Base-by-base conservation (phyloP, 352 stramenopile genomes). In the Globisporangium radiosum region DNA sequence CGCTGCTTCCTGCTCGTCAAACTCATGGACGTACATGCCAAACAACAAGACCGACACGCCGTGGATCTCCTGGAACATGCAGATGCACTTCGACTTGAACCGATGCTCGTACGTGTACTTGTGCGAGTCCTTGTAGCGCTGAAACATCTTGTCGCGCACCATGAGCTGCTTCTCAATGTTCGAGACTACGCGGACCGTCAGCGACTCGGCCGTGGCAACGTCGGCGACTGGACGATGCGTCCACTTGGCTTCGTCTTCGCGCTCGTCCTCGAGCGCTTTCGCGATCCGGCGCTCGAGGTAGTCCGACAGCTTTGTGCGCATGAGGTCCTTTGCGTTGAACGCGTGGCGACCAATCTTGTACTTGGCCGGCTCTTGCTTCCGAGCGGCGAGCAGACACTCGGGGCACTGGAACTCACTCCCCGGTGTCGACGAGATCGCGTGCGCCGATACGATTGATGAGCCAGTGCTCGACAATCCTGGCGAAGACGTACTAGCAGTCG, bases 1-100 rank as follows among this genome's bases (percentile, higher is more conserved):
- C 38, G 86, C 60, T 4, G 96, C 86, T 74, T 98, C 97, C 59
- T 98, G 92, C 61, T 99, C 92, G 64, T 98, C 97, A 67, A 99
- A 99, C 68, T 99, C 97, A 69, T 99, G 98, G 6, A 99, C 96
- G 69, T 99, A 99, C 70, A 99, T 98, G 47, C 95, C 97, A 71
- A 99, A 99, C 0, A 99, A 74, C 58, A 99, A 91, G 5, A 99
- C 96, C 68, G 99, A 98, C 14, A 99, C 97, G 38, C 97, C 97
- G 69, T 99, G 95, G 59, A 99, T 96, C 69, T 99, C 96, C 75
- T 99, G 97, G 69, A 99, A 99, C 64, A 99, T 96, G 63, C 99
- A 93, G 54, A 99, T 91, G 69, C 97, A 99, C 72, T 99, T 99
- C 62, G 95, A 98, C 60, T 98, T 95, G 69, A 96, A 96, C 13